Base-by-base conservation (phyloP, 1,284 basidiomycete genomes). In the Apiotrichum siamense region DNA sequence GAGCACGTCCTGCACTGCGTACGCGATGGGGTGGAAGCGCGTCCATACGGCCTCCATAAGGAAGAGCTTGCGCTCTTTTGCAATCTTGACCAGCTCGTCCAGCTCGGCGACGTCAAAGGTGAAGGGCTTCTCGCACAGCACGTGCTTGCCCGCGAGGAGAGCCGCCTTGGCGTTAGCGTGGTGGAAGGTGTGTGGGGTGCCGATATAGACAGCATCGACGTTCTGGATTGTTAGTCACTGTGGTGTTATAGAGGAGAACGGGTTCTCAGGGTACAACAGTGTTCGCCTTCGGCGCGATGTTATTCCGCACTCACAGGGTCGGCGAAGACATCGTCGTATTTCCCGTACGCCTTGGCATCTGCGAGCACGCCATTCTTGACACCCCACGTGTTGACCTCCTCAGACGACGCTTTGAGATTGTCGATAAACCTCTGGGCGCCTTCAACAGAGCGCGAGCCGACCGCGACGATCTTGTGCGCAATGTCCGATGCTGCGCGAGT, bases 141-240 rank as follows among this genome's bases (percentile, higher is more conserved):
- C 85, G 69, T 91, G 81, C 72, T 93, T 96, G 45, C 83, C 84
- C 1, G 85, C 86, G 49, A 82, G 79, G 54, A 93, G 80, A 9
- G 86, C 86, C 44, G 82, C 83, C 57, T 86, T 77, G 1, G 87
- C 82, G 62, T 89, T 88, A 52, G 78, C 76, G 67, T 89, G 89
- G 76, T 96, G 91, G 55, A 80, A 78, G 0, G 87, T 86, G 68
- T 94, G 88, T 5, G 90, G 91, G 1, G 91, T 92, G 21, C 87
- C 87, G 49, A 91, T 84, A 72, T 90, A 91, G 45, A 91, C 77
- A 3, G 77, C 85, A 60, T 90, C 83, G 26, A 91, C 85, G 50
- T 86, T 76, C 86, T 89, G 57, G 1, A 11, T 6, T 36, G 24
- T 25, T 7, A 27, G 29, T 33, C 26, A 35, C 7, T 5, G 29